Evolutionary conservation across 257 asterid species (phyloP).

Genomic region (Solanum chaucha): DNA sequence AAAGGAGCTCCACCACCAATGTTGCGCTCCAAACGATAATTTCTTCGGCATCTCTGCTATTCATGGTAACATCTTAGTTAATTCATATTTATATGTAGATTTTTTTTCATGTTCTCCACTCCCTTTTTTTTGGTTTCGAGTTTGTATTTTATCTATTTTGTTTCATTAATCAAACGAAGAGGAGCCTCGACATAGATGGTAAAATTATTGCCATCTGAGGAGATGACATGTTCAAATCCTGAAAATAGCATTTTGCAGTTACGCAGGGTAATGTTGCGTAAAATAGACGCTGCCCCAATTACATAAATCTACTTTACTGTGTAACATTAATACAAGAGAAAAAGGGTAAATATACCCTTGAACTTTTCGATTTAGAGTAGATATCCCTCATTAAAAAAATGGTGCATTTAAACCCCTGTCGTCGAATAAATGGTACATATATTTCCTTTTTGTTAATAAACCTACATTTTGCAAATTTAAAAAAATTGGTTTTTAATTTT

Average conservation of each 20-base stretch:
- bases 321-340: neutral
- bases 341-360: neutral
- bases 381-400: neutral
- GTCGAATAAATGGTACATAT: neutral
- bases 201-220: neutral
- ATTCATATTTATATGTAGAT: neutral
- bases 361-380: neutral
- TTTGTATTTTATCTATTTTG: neutral
- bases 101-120: neutral
- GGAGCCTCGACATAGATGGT: too few species aligned
- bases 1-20: neutral
- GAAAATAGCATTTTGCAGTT: neutral
- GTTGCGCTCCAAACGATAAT: neutral
- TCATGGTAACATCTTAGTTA: neutral
- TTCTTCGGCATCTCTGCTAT: neutral
- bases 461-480: too few species aligned
- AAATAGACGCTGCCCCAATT: neutral
- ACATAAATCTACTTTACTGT: neutral
- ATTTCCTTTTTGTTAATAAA: too few species aligned
- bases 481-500: too few species aligned
- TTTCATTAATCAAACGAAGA: neutral
- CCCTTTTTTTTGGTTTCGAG: neutral
- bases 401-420: neutral
- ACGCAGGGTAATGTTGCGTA: neutral
- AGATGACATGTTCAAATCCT: neutral